A percentile compares a stretch with the other conserved stretches of the same genome.
Conservation (phyloP, 2,329 filamentous ascomycete genomes). For the Alternaria ventricosa region DNA sequence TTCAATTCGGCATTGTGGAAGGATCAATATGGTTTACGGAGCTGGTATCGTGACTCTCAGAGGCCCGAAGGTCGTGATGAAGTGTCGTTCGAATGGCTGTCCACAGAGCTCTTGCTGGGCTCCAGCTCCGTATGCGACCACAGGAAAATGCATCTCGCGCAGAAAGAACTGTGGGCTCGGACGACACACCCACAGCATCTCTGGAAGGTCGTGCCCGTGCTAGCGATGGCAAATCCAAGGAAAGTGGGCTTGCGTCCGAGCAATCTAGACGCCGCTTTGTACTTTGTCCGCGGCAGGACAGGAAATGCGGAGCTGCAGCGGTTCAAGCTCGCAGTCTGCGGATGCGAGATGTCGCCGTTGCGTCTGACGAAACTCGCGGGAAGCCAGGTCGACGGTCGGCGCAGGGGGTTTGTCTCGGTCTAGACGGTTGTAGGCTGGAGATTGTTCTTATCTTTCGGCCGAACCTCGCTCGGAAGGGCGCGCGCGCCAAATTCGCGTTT, state of each 20-base stretch:
- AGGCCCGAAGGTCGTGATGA: background rate
- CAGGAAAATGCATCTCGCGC: background rate
- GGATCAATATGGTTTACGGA: background rate
- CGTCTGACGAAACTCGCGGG: slow-evolving; percentile 23
- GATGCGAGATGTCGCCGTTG: slow-evolving; percentile 39
- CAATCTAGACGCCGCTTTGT: slow-evolving; percentile 18
- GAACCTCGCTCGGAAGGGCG: slow-evolving; percentile 13
- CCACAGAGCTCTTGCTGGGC: background rate
- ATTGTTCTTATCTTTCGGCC: slow-evolving; percentile 19
- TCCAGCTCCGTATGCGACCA: background rate
- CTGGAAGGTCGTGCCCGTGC: background rate
- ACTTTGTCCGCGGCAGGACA: slow-evolving; percentile 13
- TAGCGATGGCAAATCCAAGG: background rate
- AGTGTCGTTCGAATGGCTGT: background rate
- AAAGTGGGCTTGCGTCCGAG: slow-evolving; percentile 16
- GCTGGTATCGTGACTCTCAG: background rate
- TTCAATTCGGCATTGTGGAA: slow-evolving; percentile 14
- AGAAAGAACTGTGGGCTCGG: background rate
- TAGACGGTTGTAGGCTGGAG: slow-evolving; percentile 13
- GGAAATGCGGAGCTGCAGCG: slow-evolving; percentile 27
- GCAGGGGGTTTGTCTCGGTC: slow-evolving; percentile 17
- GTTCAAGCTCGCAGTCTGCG: slow-evolving; percentile 37
- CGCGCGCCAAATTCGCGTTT: slow-evolving; percentile 19
- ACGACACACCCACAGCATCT: background rate
- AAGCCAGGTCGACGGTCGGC: slow-evolving; percentile 17